phyloP scores from a whole-genome alignment of 345 rosid genomes.

The Murraya koenigii region DNA sequence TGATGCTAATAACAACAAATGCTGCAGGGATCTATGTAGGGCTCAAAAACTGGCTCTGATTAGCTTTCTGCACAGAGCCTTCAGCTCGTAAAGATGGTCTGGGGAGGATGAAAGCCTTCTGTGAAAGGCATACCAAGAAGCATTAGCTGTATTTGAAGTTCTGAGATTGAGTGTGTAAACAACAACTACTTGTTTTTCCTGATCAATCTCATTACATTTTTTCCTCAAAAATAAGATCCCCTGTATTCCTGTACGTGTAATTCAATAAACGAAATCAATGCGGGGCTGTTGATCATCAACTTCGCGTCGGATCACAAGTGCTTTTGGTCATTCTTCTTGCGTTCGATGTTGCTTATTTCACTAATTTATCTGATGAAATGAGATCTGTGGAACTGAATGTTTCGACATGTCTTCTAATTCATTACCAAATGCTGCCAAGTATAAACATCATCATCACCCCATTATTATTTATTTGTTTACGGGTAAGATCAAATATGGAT shows the following conservation, averaged over 20 bases:
- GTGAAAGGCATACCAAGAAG: slow-evolving; percentile 40
- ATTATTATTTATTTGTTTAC: too few relatives aligned
- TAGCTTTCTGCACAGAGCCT: slow-evolving; percentile 40
- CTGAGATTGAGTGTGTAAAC: not conserved
- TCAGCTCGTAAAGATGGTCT: slow-evolving; percentile 34
- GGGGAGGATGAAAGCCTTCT: slow-evolving; percentile 39
- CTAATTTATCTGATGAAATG: too few relatives aligned
- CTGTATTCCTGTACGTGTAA: not conserved
- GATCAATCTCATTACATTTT: not conserved
- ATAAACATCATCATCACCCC: too few relatives aligned
- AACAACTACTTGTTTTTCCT: not conserved
- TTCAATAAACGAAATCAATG: not conserved
- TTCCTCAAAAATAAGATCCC: not conserved
- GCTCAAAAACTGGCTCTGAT: slow-evolving; percentile 45
- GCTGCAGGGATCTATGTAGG: slow-evolving; percentile 43
- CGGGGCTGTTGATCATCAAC: not conserved
- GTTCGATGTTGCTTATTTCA: too few relatives aligned
- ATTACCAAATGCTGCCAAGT: too few relatives aligned
- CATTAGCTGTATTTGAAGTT: not conserved
- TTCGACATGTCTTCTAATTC: too few relatives aligned
- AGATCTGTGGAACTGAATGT: too few relatives aligned
- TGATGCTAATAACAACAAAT: slow-evolving; percentile 1
- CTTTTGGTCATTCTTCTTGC: not conserved
- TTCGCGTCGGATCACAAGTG: not conserved
- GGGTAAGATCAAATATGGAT: too few relatives aligned